Percentiles rank a stretch among this genome's conserved stretches.
phyloP scores from a whole-genome alignment of 768 basidiomycete genomes.

The Russula emetica region DNA sequence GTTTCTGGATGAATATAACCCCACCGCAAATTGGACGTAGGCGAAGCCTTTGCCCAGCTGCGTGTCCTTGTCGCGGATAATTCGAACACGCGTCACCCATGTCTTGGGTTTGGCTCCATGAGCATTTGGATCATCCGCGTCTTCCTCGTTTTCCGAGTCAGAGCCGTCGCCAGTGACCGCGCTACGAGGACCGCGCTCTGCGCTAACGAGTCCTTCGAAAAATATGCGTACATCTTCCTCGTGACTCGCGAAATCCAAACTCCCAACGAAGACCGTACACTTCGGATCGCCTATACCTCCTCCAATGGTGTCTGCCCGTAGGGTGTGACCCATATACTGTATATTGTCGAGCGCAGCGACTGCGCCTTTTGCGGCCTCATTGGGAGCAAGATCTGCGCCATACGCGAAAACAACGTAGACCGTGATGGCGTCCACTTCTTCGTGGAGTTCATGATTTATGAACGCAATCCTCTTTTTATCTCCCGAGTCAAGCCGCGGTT shows the following conservation, averaged over 20 bases:
- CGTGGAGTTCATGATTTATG: constrained; percentile 89
- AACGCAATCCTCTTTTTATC: constrained; percentile 94
- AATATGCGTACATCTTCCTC: constrained; percentile 87
- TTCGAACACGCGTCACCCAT: constrained; percentile 83
- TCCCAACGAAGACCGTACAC: constrained; percentile 84
- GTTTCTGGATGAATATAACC: constrained; percentile 28
- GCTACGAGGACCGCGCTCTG: constrained; percentile 62
- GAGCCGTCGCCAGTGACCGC: constrained; percentile 30
- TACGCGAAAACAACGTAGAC: constrained; percentile 92
- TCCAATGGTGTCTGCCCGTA: constrained; percentile 73
- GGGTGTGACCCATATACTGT: constrained; percentile 66
- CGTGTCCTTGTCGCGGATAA: constrained; percentile 85
- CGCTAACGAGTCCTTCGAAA: constrained; percentile 72
- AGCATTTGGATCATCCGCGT: constrained; percentile 30
- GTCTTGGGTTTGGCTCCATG: constrained; percentile 38
- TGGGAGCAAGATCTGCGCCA: constrained; percentile 60
- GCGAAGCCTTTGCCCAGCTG: constrained; percentile 95
- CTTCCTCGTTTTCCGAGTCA: constrained; percentile 32
- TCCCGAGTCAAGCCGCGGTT: constrained; percentile 55
- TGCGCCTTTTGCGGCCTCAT: constrained; percentile 59
- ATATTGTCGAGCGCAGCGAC: constrained; percentile 63
- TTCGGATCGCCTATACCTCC: constrained; percentile 61
- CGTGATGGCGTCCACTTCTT: constrained; percentile 67
- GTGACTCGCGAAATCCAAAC: constrained; percentile 85
- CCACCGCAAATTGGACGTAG: constrained; percentile 82